phyloP scores from a whole-genome alignment of 805 yeast species.

The Wickerhamomyces canadensis region DNA sequence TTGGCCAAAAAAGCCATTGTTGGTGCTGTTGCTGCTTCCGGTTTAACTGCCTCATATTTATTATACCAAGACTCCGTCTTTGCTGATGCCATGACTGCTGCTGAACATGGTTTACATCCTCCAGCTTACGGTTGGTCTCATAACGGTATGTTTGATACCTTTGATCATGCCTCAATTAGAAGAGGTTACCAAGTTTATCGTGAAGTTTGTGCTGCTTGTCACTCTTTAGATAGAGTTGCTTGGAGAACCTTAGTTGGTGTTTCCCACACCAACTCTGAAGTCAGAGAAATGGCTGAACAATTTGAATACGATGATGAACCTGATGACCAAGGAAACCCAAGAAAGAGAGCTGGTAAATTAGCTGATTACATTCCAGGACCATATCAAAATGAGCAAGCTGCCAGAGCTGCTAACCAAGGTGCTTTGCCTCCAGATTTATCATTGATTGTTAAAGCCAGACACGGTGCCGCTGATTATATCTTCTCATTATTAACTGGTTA shows the following conservation, averaged over 20 bases:
- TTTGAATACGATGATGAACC: constrained; percentile 98
- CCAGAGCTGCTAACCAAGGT: constrained; percentile 99
- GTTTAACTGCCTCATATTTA: constrained; percentile 74
- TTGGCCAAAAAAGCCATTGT: constrained; percentile 45
- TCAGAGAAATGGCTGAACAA: constrained; percentile 89
- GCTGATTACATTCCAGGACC: constrained; percentile 95
- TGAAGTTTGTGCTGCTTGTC: constrained; percentile 99
- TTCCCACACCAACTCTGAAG: constrained; percentile 86
- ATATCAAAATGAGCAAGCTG: constrained; percentile 97
- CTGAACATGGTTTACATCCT: constrained; percentile 98
- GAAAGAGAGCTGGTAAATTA: constrained; percentile 96
- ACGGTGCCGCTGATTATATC: constrained; percentile 95
- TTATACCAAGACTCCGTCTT: constrained; percentile 79
- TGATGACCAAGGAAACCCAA: constrained; percentile 97
- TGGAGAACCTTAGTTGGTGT: constrained; percentile 99
- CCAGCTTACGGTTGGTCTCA: constrained; percentile 93
- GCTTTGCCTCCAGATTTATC: constrained; percentile 98
- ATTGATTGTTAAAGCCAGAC: constrained; percentile 96
- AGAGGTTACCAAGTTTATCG: constrained; percentile 99
- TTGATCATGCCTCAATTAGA: constrained; percentile 93
- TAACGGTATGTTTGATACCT: constrained; percentile 83
- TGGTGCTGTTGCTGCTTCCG: constrained; percentile 66
- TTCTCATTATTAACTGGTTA: constrained; percentile 95
- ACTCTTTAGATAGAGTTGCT: constrained; percentile 92
- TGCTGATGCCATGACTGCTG: constrained; percentile 96